Percentiles rank a stretch among this genome's conserved stretches.
These are phyloP conservation scores for Chlorella sp. DNA, from an alignment of 139 green algal genomes.

Conservation along the genomic window DNA sequence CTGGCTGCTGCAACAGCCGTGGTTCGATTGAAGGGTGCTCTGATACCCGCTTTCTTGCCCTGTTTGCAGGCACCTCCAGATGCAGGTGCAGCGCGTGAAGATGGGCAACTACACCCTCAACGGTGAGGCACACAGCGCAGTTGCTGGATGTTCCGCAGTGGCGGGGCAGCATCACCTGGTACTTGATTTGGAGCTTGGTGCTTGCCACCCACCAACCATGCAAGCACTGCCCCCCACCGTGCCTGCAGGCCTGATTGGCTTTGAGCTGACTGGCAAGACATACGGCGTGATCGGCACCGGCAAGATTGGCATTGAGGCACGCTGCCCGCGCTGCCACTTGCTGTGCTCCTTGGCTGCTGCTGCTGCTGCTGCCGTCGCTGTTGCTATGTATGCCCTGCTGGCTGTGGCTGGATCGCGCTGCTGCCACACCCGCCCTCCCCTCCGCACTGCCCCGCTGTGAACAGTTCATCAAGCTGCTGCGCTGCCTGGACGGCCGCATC, in stretches of 20 bases:
- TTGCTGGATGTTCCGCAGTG: no score
- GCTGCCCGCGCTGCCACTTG: no score
- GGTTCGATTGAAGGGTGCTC: no score
- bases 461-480: slow-evolving; percentile 42
- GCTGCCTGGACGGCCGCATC: slow-evolving; percentile 37
- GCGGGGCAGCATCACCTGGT: no score
- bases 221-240: no score
- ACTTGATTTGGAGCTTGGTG: no score
- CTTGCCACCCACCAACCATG: no score
- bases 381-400: background rate
- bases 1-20: no score
- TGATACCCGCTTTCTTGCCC: no score
- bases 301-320: slow-evolving; percentile 68
- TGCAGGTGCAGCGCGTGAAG: slow-evolving; percentile 52
- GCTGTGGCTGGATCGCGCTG: no score
- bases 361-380: background rate
- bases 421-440: no score
- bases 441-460: background rate
- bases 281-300: slow-evolving; percentile 87
- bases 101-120: slow-evolving; percentile 80
- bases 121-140: slow-evolving; percentile 28
- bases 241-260: slow-evolving; percentile 54
- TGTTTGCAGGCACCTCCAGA: slow-evolving; percentile 64
- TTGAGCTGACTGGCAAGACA: slow-evolving; percentile 74
- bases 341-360: no score